Percentiles rank a stretch among this genome's conserved stretches.
phyloP scores from a whole-genome alignment of 371 early-diverging fungal genomes.

The Mucor velutinosus region DNA sequence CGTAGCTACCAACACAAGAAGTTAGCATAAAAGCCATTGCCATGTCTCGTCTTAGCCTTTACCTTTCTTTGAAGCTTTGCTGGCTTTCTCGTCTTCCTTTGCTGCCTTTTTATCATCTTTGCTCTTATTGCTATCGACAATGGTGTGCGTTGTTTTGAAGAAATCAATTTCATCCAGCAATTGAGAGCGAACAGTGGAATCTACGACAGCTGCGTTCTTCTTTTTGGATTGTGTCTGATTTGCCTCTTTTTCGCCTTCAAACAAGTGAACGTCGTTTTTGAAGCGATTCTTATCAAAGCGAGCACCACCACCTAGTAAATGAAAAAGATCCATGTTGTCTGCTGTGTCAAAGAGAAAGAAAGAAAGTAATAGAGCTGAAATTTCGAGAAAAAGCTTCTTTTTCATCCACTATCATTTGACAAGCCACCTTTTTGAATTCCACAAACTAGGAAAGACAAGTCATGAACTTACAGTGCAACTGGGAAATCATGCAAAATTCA shows the following conservation, averaged over 20 bases:
- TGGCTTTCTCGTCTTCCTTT: neutral
- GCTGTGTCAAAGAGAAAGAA: neutral
- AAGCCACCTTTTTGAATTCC: neutral
- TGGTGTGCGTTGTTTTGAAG: conserved; percentile 41
- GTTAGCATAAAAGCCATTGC: neutral
- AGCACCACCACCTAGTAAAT: conserved; percentile 80
- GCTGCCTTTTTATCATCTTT: neutral
- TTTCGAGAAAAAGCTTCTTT: neutral
- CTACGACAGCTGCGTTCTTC: conserved; percentile 36
- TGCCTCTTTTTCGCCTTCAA: conserved; percentile 51
- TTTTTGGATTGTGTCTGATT: conserved; percentile 24
- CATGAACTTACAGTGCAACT: neutral
- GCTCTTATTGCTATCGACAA: conserved; percentile 10
- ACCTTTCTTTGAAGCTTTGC: neutral
- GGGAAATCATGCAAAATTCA: neutral
- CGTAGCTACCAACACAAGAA: neutral
- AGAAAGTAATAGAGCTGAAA: neutral
- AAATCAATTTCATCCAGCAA: conserved; percentile 51
- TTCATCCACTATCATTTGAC: neutral
- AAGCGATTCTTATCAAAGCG: conserved; percentile 83
- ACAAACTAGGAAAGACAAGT: neutral
- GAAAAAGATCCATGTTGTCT: conserved; percentile 75
- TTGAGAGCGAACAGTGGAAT: conserved; percentile 41
- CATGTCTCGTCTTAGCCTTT: neutral
- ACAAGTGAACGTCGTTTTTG: conserved; percentile 70